Percentiles rank a stretch among this genome's conserved stretches.
Evolutionary conservation across 2,329 filamentous ascomycete species (phyloP).

Genomic region (Stagonosporopsis cucurbitacearum): DNA sequence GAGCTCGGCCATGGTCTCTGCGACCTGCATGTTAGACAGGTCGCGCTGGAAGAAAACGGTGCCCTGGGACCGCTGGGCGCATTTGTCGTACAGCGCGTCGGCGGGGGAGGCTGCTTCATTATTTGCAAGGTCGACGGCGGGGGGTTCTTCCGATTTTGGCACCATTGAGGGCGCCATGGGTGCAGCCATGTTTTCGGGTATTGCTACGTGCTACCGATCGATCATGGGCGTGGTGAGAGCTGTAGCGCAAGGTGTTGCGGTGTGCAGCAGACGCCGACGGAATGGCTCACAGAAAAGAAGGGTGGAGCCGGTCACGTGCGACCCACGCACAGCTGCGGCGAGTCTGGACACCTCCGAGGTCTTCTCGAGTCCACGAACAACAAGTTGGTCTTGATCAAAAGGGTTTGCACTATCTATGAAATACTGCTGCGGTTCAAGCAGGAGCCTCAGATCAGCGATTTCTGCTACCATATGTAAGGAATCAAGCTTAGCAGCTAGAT

Average conservation of each 20-base stretch:
- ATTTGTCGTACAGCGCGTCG: slow-evolving; percentile 49
- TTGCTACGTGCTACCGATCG: slow-evolving; percentile 24
- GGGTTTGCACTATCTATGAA: neutral
- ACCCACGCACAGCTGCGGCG: slow-evolving; percentile 4
- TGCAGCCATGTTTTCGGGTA: slow-evolving; percentile 32
- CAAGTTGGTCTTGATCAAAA: neutral
- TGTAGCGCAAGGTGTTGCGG: slow-evolving; percentile 5
- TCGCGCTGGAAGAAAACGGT: slow-evolving; percentile 51
- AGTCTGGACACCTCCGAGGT: slow-evolving; percentile 9
- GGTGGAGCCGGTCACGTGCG: slow-evolving; percentile 10
- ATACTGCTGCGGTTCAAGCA: neutral
- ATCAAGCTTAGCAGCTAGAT: too few relatives aligned
- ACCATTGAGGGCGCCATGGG: slow-evolving; percentile 24
- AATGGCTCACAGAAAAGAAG: slow-evolving; percentile 17
- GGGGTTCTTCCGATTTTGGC: slow-evolving; percentile 30
- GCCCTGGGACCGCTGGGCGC: slow-evolving; percentile 41
- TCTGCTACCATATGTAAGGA: neutral
- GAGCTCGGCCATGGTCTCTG: slow-evolving; percentile 43
- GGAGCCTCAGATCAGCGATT: neutral
- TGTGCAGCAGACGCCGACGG: neutral
- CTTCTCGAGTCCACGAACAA: neutral
- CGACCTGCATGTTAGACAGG: slow-evolving; percentile 46
- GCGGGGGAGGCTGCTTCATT: slow-evolving; percentile 28
- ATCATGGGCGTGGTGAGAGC: slow-evolving; percentile 28
- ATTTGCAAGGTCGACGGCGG: slow-evolving; percentile 10